Evolutionary conservation across 371 early-diverging fungal genomes (phyloP).

Genomic region (Haplosporangium sp.): DNA sequence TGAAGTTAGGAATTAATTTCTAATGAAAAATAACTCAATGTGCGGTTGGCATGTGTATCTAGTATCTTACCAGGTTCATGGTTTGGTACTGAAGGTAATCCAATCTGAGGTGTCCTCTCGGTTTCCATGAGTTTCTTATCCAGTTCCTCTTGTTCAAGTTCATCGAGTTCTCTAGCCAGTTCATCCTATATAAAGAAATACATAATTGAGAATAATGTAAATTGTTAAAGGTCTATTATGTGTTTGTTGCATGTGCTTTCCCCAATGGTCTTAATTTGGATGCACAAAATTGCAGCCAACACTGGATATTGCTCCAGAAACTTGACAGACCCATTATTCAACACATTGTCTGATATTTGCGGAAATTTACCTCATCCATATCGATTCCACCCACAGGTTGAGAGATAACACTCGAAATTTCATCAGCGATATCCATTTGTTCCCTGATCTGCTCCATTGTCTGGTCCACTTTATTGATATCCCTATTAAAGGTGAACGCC

Average conservation of each 20-base stretch:
- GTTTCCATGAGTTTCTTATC: conserved; percentile 89
- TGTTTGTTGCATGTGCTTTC: not conserved
- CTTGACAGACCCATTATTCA: not conserved
- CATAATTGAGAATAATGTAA: not conserved
- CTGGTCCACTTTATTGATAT: conserved; percentile 94
- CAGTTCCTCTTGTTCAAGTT: conserved; percentile 94
- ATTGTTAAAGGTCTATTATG: not conserved
- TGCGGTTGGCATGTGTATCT: not conserved
- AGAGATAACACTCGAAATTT: conserved; percentile 94
- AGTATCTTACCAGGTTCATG: conserved; percentile 73
- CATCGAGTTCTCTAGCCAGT: conserved; percentile 90
- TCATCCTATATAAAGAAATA: conserved; percentile 74
- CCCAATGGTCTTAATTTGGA: not conserved
- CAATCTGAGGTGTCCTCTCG: conserved; percentile 69
- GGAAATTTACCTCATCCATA: conserved; percentile 80
- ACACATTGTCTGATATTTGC: not conserved
- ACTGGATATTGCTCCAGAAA: not conserved
- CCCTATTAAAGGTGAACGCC: conserved; percentile 62
- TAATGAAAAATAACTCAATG: no score
- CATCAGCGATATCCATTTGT: conserved; percentile 96
- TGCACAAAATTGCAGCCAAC: not conserved
- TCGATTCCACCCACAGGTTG: conserved; percentile 91
- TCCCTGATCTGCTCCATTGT: conserved; percentile 98
- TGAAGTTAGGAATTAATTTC: not conserved
- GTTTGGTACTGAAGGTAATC: conserved; percentile 70